phyloP scores from a whole-genome alignment of 129 eudicot genomes.

The Tanacetum coccineum region DNA sequence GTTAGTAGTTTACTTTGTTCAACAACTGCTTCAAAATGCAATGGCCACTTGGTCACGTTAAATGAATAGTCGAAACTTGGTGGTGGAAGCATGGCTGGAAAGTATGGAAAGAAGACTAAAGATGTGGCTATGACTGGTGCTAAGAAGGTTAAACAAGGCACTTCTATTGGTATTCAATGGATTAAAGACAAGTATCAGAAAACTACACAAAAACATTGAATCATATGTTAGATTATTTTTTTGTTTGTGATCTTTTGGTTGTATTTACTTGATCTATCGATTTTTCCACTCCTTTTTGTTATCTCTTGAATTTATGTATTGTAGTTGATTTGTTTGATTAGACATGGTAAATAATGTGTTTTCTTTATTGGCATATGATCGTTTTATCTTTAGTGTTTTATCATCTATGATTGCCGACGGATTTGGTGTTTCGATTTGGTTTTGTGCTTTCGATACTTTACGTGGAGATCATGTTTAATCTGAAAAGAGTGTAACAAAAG shows the following conservation, averaged over 20 bases:
- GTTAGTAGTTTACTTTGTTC: too few relatives aligned
- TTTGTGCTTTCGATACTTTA: not conserved
- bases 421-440: not conserved
- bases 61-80: constrained; percentile 20
- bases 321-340: constrained; percentile 10
- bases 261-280: not conserved
- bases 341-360: not conserved
- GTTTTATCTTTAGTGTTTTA: not conserved
- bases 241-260: not conserved
- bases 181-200: constrained; percentile 58
- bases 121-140: constrained; percentile 41
- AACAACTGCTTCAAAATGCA: too few relatives aligned
- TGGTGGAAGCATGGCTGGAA: constrained; percentile 22
- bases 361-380: not conserved
- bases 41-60: too few relatives aligned
- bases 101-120: constrained; percentile 50
- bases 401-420: not conserved
- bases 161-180: constrained; percentile 45
- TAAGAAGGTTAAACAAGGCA: constrained; percentile 48
- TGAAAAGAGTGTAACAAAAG: not conserved
- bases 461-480: not conserved
- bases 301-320: not conserved
- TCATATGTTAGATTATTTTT: too few relatives aligned
- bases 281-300: not conserved
- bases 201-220: constrained; percentile 48